Evolutionary conservation across 2,329 filamentous ascomycete species (phyloP), one percentile per base, ranked within the genome.

Genomic region (Didymella pinodella): DNA sequence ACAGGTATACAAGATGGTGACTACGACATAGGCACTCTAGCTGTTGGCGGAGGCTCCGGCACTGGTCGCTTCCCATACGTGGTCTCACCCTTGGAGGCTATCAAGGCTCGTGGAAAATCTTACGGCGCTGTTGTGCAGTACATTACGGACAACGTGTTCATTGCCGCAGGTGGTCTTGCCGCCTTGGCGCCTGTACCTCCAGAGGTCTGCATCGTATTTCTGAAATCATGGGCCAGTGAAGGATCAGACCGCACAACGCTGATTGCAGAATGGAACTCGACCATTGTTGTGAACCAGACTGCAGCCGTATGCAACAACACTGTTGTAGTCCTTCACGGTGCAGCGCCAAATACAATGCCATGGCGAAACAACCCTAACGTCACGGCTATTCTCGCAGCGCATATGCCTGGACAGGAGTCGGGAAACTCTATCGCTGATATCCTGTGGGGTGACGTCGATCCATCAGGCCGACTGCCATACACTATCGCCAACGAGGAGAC

Each of bases 391-490:
- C 57, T 80, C 1, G 73, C 71, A 25, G 78, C 77, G 1, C 77
- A 80, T 54, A 69, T 77, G 31, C 75, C 77, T 0, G 78, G 78
- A 8, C 72, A 80, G 59, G 77, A 80, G 57, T 67, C 65, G 7
- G 77, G 77, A 2, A 77, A 78, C 48, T 73, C 74, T 1, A 68
- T 79, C 31, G 71, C 70, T 2, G 77, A 79, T 48, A 66, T 79
- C 1, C 79, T 97, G 1, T 92, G 93, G 63, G 93, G 93, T 7
- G 84, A 89, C 20, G 83, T 88, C 8, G 93, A 92, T 66, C 88
- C 89, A 0, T 92, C 87, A 41, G 93, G 93, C 16, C 88, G 90
- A 58, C 80, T 97, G 0, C 93, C 93, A 0, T 97, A 96, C 77
- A 96, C 92, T 0, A 89, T 97, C 43, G 91, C 91, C 11, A 89